Evolutionary conservation across 768 basidiomycete genomes (phyloP), one percentile per base, ranked within the genome.

Genomic region (Leccinum uliginosum): DNA sequence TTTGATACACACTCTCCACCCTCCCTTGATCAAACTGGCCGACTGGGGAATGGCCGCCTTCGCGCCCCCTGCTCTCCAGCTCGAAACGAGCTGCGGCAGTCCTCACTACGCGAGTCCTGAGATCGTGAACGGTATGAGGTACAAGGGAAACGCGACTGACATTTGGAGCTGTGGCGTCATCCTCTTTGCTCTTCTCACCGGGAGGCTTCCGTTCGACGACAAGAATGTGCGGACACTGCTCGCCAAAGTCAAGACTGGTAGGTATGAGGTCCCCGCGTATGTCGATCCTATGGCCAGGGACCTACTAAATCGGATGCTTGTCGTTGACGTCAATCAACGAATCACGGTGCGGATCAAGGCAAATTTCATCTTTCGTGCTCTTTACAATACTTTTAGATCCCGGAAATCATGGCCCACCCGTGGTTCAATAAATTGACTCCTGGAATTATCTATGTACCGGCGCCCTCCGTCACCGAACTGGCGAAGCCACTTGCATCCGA

Each of bases 21-120:
- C 88, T 29, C 87, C 87, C 35, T 79, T 93, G 66, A 82, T 98
- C 77, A 98, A 98, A 78, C 90, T 98, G 44, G 95, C 93, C 23
- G 96, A 98, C 73, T 98, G 96, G 85, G 96, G 96, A 21, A 97
- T 98, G 96, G 95, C 96, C 24, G 91, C 95, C 10, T 91, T 97
- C 67, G 91, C 93, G 57, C 88, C 89, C 40, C 90, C 89, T 38
- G 82, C 86, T 40, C 80, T 87, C 44, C 81, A 94, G 62, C 82
- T 97, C 26, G 92, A 96, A 74, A 98, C 96, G 1, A 93, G 90
- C 66, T 98, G 96, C 67, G 96, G 96, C 7, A 92, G 89, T 59
- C 96, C 96, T 59, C 95, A 98, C 72, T 98, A 98, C 60, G 96
- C 94, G 5, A 91, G 89, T 66, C 96, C 96, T 2, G 95, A 98